Evolutionary conservation across 1,284 basidiomycete species (phyloP).

Genomic region (Exobasidium cylindrosporum): DNA sequence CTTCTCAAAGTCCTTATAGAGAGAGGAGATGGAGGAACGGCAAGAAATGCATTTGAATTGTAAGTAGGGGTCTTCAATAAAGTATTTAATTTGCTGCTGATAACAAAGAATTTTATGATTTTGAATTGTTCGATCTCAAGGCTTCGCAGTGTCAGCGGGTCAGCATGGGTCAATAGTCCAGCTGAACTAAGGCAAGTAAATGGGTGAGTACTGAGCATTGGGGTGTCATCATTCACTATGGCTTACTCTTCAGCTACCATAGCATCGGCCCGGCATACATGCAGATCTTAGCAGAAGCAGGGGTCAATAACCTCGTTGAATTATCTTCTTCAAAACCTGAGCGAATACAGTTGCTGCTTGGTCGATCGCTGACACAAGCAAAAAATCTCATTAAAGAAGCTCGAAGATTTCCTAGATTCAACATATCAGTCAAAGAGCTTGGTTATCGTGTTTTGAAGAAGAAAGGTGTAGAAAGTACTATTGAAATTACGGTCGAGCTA

Average conservation of each 20-base stretch:
- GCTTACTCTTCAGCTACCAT: too few species aligned
- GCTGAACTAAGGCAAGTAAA: slow-evolving; percentile 74
- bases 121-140: slow-evolving; percentile 2
- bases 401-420: not conserved
- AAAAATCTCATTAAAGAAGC: slow-evolving; percentile 7
- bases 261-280: not conserved
- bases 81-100: too few species aligned
- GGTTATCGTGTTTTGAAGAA: not conserved
- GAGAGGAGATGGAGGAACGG: slow-evolving; percentile 27
- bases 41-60: slow-evolving; percentile 32
- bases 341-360: not conserved
- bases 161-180: slow-evolving; percentile 79
- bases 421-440: not conserved
- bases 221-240: too few species aligned
- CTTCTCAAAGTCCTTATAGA: slow-evolving; percentile 29
- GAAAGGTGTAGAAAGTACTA: not conserved
- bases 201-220: slow-evolving; percentile 27
- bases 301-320: not conserved
- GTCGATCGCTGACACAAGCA: not conserved
- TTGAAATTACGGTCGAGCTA: not conserved
- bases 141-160: slow-evolving; percentile 63
- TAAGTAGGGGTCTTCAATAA: slow-evolving; percentile 5
- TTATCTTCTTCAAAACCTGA: not conserved
- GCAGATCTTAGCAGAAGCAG: not conserved
- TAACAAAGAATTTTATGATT: too few species aligned